Conservation (phyloP, 148 eudicot genomes). For the Cornus florida region DNA sequence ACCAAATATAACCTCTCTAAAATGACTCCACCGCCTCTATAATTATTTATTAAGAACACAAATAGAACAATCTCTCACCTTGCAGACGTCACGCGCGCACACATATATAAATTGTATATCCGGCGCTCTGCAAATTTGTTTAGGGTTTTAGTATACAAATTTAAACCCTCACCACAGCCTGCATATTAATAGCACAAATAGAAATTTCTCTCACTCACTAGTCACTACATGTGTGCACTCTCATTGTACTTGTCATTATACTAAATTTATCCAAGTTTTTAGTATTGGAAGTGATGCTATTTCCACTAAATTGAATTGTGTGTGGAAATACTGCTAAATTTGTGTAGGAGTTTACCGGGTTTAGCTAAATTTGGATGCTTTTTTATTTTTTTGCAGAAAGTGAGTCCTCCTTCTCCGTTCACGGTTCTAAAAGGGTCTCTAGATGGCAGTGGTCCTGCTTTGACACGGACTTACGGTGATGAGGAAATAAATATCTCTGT, state of each 20-base stretch:
- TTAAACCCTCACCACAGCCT: not conserved
- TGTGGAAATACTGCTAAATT: not conserved
- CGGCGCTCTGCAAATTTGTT: no score
- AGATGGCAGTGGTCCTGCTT: conserved; percentile 69
- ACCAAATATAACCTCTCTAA: no score
- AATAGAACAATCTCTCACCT: no score
- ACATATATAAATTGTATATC: no score
- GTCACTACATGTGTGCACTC: not conserved
- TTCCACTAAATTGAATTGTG: not conserved
- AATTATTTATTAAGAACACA: no score
- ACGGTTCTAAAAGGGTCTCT: conserved; percentile 71
- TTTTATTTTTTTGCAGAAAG: conserved; percentile 45
- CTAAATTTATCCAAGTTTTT: not conserved
- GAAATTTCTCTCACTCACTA: not conserved
- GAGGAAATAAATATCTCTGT: conserved; percentile 81
- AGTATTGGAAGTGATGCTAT: not conserved
- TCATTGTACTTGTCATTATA: not conserved
- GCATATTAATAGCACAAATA: not conserved
- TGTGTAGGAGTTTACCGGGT: not conserved
- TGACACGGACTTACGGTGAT: conserved; percentile 50
- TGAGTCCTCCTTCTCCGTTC: conserved; percentile 70
- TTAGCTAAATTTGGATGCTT: not conserved
- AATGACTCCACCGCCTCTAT: no score
- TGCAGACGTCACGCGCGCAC: no score
- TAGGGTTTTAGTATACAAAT: conserved; percentile 1